A percentile compares a stretch with the other conserved stretches of the same genome.
Evolutionary conservation across 768 basidiomycete species (phyloP).

Genomic region (Phlebiopsis flavidoalba): DNA sequence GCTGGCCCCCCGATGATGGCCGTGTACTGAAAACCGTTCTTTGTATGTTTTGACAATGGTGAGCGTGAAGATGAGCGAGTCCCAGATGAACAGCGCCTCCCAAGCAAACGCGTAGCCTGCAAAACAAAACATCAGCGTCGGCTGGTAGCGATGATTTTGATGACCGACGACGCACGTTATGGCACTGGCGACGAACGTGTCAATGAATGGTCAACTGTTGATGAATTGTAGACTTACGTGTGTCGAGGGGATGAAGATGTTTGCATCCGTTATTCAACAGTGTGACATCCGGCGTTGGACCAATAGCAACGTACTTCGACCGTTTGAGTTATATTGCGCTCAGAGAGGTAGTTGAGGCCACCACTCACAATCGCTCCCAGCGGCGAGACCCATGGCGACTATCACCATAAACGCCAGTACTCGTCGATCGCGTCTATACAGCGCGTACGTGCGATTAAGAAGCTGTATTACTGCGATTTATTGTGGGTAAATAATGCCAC

Average conservation of each 20-base stretch:
- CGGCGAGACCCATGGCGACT: constrained; percentile 27
- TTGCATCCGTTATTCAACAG: constrained; percentile 18
- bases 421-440: constrained; percentile 39
- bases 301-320: constrained; percentile 40
- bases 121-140: not conserved
- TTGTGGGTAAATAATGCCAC: no score
- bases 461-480: constrained; percentile 29
- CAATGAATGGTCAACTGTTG: not conserved
- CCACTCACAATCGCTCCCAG: constrained; percentile 17
- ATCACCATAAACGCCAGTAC: constrained; percentile 33
- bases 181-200: not conserved
- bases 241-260: constrained; percentile 9
- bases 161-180: not conserved
- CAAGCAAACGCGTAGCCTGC: constrained; percentile 35
- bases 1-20: constrained; percentile 14
- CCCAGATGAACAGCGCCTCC: constrained; percentile 48
- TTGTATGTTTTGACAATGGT: constrained; percentile 41
- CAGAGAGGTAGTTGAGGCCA: constrained; percentile 9
- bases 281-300: constrained; percentile 21
- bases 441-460: constrained; percentile 44
- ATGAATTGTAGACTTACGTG: constrained; percentile 18
- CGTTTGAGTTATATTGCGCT: not conserved
- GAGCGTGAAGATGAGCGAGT: constrained; percentile 43
- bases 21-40: constrained; percentile 22
- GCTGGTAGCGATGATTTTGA: not conserved